phyloP scores from a whole-genome alignment of 2,329 filamentous ascomycete genomes.

The Herpotrichia juniperi region DNA sequence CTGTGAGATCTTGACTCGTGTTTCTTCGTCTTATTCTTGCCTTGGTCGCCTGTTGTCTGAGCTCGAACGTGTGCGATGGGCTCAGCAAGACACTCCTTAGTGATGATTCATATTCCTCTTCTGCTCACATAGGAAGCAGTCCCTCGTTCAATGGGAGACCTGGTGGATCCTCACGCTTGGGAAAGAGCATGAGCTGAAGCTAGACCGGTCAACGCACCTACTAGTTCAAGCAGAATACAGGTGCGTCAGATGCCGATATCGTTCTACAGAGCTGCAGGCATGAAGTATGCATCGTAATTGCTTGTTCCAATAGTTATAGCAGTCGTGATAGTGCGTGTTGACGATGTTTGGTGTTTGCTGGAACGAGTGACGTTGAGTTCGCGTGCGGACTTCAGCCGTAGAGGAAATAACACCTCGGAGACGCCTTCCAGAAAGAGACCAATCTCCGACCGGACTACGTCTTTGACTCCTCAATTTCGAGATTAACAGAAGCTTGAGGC shows the following conservation, averaged over 20 bases:
- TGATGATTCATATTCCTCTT: background rate
- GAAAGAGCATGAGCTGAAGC: too few relatives aligned
- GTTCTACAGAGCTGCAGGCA: too few relatives aligned
- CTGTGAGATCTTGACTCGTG: background rate
- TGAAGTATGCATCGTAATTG: too few relatives aligned
- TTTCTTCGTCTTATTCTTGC: background rate
- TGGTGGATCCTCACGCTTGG: too few relatives aligned
- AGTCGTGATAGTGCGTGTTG: background rate
- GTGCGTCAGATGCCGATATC: too few relatives aligned
- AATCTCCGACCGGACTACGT: conserved; percentile 11
- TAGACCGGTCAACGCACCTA: too few relatives aligned
- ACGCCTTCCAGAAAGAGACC: conserved; percentile 18
- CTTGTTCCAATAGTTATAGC: background rate
- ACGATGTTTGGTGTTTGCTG: background rate
- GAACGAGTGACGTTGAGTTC: conserved; percentile 5
- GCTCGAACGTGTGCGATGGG: background rate
- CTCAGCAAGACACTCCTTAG: background rate
- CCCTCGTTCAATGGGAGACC: too few relatives aligned
- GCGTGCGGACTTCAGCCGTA: conserved; percentile 19
- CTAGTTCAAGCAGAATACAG: too few relatives aligned
- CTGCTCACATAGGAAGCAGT: too few relatives aligned
- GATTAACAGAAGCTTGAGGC: conserved; percentile 7
- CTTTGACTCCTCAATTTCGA: background rate
- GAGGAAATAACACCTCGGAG: conserved; percentile 1
- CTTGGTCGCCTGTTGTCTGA: background rate